Base-by-base conservation (phyloP, 2,329 filamentous ascomycete genomes). In the Alternaria tenuissima region DNA sequence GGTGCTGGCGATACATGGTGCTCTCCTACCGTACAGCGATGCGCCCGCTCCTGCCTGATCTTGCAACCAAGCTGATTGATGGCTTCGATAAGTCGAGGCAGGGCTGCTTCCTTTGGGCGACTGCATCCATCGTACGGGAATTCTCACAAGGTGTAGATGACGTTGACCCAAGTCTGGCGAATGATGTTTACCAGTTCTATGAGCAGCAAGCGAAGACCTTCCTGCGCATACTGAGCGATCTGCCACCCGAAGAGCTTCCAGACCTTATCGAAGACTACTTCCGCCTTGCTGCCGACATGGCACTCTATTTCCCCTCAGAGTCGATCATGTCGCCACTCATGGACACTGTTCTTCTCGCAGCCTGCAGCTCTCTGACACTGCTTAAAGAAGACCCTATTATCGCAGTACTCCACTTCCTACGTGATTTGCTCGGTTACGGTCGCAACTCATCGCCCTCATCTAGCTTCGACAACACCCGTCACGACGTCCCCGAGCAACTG, bases 81-180 rank as follows among this genome's bases (percentile, higher is more conserved):
- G 94, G 94, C 5, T 99, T 99, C 76, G 86, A 91, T 56, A 86
- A 87, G 18, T 97, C 94, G 11, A 88, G 89, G 62, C 94, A 99
- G 79, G 95, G 95, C 12, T 97, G 94, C 77, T 99, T 99, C 85
- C 84, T 99, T n/a, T 99, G 95, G 95, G 94, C 95, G 1, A 97
- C 94, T 2, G 92, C 94, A 66, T 93, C 94, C 8, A 96, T 99
- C 64, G 86, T 99, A 30, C 91, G 95, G 60, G 95, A 99, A 78
- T 99, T 98, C 75, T 95, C 93, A 0, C 92, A 96, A 70, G 93
- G 94, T 42, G 88, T 91, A 42, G 93, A 97, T 69, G 88, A 91
- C 62, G 91, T 98, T 20, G 90, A 94, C 55, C 86, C 89, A 52
- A 83, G 86, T n/a, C 96, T 93, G 6, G 92, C 91, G 16, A 89